A percentile compares a stretch with the other conserved stretches of the same genome.
Evolutionary conservation across 495 filamentous ascomycete species (phyloP).

Genomic region (Penicillium herquei): DNA sequence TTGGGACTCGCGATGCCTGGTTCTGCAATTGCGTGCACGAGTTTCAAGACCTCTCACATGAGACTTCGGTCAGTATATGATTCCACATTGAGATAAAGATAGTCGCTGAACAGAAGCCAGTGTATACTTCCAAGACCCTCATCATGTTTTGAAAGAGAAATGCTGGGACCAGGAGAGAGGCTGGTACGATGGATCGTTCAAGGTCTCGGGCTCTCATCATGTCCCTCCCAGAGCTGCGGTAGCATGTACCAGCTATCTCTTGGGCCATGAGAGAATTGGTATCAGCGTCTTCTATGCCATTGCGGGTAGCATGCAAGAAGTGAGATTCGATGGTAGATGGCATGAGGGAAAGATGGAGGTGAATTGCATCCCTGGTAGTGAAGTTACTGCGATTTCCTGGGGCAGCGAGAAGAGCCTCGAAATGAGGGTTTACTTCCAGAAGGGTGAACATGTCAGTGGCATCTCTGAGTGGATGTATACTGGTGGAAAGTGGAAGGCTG

Average conservation of each 20-base stretch:
- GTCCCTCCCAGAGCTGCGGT: constrained; percentile 2
- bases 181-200: constrained; percentile 16
- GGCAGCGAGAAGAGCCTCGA: constrained; percentile 3
- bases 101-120: not conserved
- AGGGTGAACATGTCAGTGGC: constrained; percentile 14
- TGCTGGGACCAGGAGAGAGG: constrained; percentile 13
- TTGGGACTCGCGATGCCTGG: constrained; percentile 15
- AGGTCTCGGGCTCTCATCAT: not conserved
- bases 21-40: constrained; percentile 12
- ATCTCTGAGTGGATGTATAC: constrained; percentile 14
- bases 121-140: constrained; percentile 9
- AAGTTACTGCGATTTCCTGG: constrained; percentile 14
- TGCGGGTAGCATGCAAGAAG: constrained; percentile 4
- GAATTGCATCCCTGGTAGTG: constrained; percentile 13
- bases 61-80: constrained; percentile 1
- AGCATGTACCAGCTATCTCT: constrained; percentile 14
- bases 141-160: constrained; percentile 6
- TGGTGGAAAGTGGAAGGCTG: constrained; percentile 9
- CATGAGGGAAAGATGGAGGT: constrained; percentile 4
- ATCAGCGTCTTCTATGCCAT: constrained; percentile 13
- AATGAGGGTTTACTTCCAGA: constrained; percentile 20
- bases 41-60: constrained; percentile 1
- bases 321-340: constrained; percentile 10
- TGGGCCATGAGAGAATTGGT: not conserved
- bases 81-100: not conserved